Conservation (phyloP, 2,329 filamentous ascomycete genomes). For the Dactylonectria estremocensis region DNA sequence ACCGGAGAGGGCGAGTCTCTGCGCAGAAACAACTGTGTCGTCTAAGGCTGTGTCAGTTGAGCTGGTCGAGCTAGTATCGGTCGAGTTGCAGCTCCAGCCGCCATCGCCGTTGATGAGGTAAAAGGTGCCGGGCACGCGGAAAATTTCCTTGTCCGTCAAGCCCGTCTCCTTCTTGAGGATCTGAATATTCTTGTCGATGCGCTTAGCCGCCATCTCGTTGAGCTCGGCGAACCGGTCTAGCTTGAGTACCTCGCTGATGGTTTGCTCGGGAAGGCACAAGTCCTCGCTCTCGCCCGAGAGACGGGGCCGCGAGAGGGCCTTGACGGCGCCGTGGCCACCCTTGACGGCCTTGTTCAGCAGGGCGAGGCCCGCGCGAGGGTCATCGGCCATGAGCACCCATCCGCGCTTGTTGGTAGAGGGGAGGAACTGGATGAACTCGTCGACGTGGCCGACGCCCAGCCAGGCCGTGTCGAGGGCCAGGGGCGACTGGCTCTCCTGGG, state of each 20-base stretch:
- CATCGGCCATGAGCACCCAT: slow-evolving; percentile 45
- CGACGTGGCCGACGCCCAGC: slow-evolving; percentile 48
- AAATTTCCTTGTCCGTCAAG: slow-evolving; percentile 42
- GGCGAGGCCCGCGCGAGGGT: slow-evolving; percentile 39
- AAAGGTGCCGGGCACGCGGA: slow-evolving; percentile 41
- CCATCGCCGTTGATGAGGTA: slow-evolving; percentile 9
- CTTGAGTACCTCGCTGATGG: slow-evolving; percentile 38
- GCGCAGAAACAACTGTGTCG: not conserved
- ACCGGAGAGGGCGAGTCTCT: not conserved
- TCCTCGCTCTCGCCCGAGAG: not conserved
- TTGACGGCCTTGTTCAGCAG: slow-evolving; percentile 38
- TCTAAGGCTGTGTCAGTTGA: not conserved
- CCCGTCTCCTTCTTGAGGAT: slow-evolving; percentile 46
- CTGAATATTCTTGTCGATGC: slow-evolving; percentile 42
- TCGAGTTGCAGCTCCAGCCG: slow-evolving; percentile 11
- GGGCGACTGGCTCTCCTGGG: slow-evolving; percentile 55
- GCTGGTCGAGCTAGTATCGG: not conserved
- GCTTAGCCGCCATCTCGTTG: slow-evolving; percentile 31
- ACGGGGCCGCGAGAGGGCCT: slow-evolving; percentile 34
- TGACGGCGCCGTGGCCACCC: slow-evolving; percentile 34
- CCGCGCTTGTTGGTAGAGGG: slow-evolving; percentile 44
- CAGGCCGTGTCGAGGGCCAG: slow-evolving; percentile 51
- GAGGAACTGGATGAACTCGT: slow-evolving; percentile 51
- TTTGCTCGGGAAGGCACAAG: slow-evolving; percentile 26
- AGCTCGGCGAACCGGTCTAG: slow-evolving; percentile 19